Conservation (phyloP, 495 filamentous ascomycete genomes). For the Xylaria palmicola region DNA sequence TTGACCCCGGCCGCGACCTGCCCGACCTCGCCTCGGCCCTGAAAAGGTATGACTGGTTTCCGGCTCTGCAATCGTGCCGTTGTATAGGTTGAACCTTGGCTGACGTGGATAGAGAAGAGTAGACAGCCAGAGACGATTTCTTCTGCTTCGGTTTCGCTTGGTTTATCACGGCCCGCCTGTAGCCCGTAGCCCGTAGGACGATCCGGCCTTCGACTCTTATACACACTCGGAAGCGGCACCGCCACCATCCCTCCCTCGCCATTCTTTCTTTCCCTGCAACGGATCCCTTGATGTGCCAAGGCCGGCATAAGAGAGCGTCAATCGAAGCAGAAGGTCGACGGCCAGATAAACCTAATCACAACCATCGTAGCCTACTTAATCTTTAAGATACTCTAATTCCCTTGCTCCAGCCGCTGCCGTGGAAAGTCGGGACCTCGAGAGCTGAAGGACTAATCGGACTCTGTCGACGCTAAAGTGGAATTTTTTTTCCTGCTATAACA, state of each 20-base stretch:
- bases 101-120: constrained; percentile 3
- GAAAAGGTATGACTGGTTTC: not conserved
- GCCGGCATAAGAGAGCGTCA: not conserved
- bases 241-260: not conserved
- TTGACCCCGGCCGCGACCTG: constrained; percentile 1
- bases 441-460: not conserved
- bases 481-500: not conserved
- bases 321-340: not conserved
- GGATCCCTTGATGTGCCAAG: not conserved
- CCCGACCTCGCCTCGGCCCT: not conserved
- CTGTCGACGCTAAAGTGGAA: not conserved
- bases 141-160: not conserved
- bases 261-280: not conserved
- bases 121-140: not conserved
- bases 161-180: not conserved
- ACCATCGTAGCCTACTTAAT: constrained; percentile 6
- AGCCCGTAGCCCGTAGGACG: no score
- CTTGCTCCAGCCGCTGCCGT: not conserved
- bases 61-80: not conserved
- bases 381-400: not conserved
- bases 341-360: not conserved
- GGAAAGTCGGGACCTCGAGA: not conserved
- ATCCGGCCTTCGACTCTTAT: constrained; percentile 5
- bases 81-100: not conserved
- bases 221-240: constrained; percentile 1